These are phyloP conservation scores for Trichoderma reesei DNA, from an alignment of 495 filamentous ascomycete genomes.

Conservation along the genomic window DNA sequence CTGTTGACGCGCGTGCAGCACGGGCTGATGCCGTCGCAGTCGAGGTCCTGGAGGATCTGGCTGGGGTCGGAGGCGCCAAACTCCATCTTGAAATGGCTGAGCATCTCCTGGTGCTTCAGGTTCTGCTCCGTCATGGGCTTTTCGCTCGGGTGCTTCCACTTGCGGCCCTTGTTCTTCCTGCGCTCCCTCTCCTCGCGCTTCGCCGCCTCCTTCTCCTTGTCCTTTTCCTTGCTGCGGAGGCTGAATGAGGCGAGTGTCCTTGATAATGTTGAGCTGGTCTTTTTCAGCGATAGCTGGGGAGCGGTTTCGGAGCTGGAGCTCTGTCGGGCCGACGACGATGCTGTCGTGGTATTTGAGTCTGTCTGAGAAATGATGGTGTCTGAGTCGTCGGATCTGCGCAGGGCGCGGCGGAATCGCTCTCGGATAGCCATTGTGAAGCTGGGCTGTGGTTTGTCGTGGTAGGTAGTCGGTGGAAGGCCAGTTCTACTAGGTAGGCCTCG, in stretches of 20 bases:
- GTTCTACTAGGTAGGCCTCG: background rate
- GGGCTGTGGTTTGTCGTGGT: background rate
- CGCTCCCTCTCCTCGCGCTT: background rate
- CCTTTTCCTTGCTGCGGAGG: background rate
- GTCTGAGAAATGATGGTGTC: constrained; percentile 10
- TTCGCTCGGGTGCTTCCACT: constrained; percentile 11
- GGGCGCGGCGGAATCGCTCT: constrained; percentile 9
- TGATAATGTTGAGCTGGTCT: background rate
- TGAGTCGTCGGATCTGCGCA: constrained; percentile 9
- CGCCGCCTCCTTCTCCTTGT: constrained; percentile 8
- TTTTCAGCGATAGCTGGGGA: background rate
- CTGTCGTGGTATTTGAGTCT: background rate
- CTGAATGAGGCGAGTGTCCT: background rate
- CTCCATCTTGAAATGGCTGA: constrained; percentile 15
- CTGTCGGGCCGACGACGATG: background rate
- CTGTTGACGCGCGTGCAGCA: constrained; percentile 8
- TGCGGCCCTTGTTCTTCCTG: constrained; percentile 6
- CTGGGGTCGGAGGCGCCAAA: constrained; percentile 14
- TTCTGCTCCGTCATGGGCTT: constrained; percentile 15
- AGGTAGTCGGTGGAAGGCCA: too few species aligned
- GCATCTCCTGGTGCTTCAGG: constrained; percentile 18
- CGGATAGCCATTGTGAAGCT: constrained; percentile 9
- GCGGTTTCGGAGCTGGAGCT: constrained; percentile 1
- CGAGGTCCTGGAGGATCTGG: background rate
- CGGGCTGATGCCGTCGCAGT: background rate